Conservation (phyloP, 2,329 filamentous ascomycete genomes). For the Ophiostoma tasmaniense region DNA sequence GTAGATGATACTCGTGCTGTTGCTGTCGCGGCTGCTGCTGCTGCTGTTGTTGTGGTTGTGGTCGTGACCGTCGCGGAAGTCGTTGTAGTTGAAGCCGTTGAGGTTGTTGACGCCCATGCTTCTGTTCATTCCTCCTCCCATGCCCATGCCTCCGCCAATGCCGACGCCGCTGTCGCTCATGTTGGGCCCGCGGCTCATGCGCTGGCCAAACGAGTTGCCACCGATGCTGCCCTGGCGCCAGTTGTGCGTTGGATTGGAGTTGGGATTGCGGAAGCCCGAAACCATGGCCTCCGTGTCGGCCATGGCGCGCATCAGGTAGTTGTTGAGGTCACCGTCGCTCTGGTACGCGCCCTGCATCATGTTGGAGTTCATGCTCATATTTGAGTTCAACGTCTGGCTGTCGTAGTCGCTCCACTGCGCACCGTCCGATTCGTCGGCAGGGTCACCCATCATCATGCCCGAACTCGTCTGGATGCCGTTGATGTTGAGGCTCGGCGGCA, state of each 20-base stretch:
- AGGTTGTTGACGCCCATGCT: not conserved
- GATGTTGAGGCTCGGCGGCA: not conserved
- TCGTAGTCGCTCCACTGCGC: not conserved
- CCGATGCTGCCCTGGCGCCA: not conserved
- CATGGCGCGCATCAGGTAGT: not conserved
- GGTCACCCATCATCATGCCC: slow-evolving; percentile 5
- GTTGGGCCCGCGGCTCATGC: not conserved
- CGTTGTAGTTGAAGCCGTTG: not conserved
- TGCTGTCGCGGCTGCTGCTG: not conserved
- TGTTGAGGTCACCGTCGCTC: not conserved
- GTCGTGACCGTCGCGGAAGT: no score
- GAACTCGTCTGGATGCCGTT: not conserved
- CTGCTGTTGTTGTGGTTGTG: not conserved
- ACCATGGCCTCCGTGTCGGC: not conserved
- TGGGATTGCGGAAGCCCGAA: not conserved
- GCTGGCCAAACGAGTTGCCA: not conserved
- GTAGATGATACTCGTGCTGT: not conserved
- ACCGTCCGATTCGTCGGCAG: slow-evolving; percentile 1
- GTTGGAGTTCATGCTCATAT: not conserved
- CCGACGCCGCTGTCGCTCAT: not conserved
- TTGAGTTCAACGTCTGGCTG: not conserved
- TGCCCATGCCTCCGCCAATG: not conserved
- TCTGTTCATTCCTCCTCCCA: not conserved
- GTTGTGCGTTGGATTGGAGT: not conserved
- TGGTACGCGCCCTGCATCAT: not conserved